Percentiles rank a stretch among this genome's conserved stretches.
Conservation (phyloP, 2,329 filamentous ascomycete genomes). For the Acrocalymma vagum region DNA sequence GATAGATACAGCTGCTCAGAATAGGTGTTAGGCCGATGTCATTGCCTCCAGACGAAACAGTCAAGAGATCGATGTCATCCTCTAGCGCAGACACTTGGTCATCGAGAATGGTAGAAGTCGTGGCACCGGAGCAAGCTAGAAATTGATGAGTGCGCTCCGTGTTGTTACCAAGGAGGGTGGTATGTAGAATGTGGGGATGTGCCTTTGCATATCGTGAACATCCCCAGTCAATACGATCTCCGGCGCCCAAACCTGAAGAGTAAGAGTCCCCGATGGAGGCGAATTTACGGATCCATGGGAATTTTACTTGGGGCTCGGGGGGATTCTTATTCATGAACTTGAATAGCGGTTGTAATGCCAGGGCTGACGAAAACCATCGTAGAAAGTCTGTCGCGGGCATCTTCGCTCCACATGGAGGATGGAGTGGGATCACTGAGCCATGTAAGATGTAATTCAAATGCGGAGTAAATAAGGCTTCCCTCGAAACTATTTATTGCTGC, state of each 20-base stretch:
- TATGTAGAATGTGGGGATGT: slow-evolving; percentile 36
- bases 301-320: background rate
- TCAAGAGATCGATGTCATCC: slow-evolving; percentile 32
- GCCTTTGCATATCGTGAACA: slow-evolving; percentile 38
- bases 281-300: slow-evolving; percentile 32
- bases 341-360: slow-evolving; percentile 4
- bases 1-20: slow-evolving; percentile 39
- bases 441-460: background rate
- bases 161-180: slow-evolving; percentile 17
- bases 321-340: too few species aligned
- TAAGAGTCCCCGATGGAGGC: slow-evolving; percentile 44
- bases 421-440: background rate
- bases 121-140: slow-evolving; percentile 40
- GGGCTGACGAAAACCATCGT: slow-evolving; percentile 7
- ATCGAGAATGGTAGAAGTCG: slow-evolving; percentile 29
- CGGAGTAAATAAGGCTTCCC: too few species aligned
- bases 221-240: slow-evolving; percentile 31
- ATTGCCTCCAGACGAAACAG: slow-evolving; percentile 43
- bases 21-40: slow-evolving; percentile 38
- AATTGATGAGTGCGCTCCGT: slow-evolving; percentile 30
- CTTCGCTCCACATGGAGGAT: slow-evolving; percentile 3
- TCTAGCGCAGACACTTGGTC: slow-evolving; percentile 31
- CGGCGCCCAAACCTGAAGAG: slow-evolving; percentile 38
- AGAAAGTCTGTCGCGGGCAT: slow-evolving; percentile 5
- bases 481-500: too few species aligned